phyloP scores from a whole-genome alignment of 306 rosid species.

The Acacia melanoxylon region DNA sequence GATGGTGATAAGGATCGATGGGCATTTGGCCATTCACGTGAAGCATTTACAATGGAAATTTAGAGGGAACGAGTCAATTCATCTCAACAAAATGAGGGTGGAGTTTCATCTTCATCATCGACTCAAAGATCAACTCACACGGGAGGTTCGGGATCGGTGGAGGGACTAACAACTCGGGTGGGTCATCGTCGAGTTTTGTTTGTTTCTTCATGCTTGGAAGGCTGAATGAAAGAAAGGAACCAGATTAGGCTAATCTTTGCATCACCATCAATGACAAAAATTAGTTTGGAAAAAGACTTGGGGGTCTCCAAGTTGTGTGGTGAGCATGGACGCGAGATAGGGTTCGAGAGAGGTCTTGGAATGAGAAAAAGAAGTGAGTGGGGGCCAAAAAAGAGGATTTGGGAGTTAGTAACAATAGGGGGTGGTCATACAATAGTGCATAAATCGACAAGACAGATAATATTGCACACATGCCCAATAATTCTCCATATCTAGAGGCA shows the following conservation, averaged over 20 bases:
- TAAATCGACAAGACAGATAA: constrained; percentile 63
- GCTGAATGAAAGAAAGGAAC: constrained; percentile 49
- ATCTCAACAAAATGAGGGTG: constrained; percentile 66
- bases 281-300: constrained; percentile 43
- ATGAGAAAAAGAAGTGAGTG: constrained; percentile 33
- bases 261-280: constrained; percentile 35
- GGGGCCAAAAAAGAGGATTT: constrained; percentile 43
- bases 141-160: constrained; percentile 53
- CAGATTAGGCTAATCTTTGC: not conserved
- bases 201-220: constrained; percentile 94
- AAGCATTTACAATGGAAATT: constrained; percentile 92
- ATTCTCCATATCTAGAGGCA: constrained; percentile 48
- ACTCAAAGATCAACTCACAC: constrained; percentile 55
- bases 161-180: constrained; percentile 49
- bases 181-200: constrained; percentile 73
- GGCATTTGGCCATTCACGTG: constrained; percentile 70
- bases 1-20: constrained; percentile 89
- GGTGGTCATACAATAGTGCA: constrained; percentile 52
- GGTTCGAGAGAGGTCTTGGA: constrained; percentile 31
- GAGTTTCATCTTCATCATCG: constrained; percentile 55
- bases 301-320: constrained; percentile 33
- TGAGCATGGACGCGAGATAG: constrained; percentile 41
- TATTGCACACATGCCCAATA: constrained; percentile 52
- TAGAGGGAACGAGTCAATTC: constrained; percentile 82
- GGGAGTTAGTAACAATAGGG: constrained; percentile 59